phyloP scores from a whole-genome alignment of 2,329 filamentous ascomycete genomes.

The Colletotrichum trifolii region DNA sequence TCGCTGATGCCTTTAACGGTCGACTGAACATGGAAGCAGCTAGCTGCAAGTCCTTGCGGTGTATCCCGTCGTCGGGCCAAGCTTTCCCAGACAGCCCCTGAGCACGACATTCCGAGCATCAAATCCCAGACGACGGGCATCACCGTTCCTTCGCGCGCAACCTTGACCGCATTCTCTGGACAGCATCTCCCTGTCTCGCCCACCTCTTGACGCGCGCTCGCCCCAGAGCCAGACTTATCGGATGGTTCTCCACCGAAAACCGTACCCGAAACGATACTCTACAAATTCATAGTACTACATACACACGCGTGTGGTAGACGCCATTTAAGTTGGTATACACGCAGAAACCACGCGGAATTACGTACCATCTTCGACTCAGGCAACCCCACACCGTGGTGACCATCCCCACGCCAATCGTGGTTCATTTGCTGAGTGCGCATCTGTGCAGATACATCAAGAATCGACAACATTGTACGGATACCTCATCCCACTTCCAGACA shows the following conservation, averaged over 20 bases:
- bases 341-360: slow-evolving; percentile 14
- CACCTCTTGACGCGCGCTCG: slow-evolving; percentile 3
- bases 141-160: no score
- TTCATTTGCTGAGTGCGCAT: no score
- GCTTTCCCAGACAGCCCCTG: background rate
- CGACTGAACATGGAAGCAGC: no score
- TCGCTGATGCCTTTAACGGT: no score
- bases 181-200: background rate
- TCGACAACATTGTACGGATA: no score
- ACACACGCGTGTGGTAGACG: background rate
- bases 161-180: slow-evolving; percentile 6
- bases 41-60: no score
- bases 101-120: slow-evolving; percentile 1
- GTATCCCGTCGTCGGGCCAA: background rate
- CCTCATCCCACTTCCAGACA: background rate
- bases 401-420: background rate
- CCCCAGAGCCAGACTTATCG: background rate
- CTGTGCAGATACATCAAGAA: no score
- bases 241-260: background rate
- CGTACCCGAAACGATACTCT: no score
- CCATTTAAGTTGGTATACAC: background rate
- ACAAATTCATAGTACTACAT: background rate
- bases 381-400: slow-evolving; percentile 26
- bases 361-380: slow-evolving; percentile 23
- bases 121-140: background rate